Percentiles rank a stretch among this genome's conserved stretches.
These are phyloP conservation scores for Francoa sonchifolia DNA, from an alignment of 441 rosid genomes.

Conservation along the genomic window DNA sequence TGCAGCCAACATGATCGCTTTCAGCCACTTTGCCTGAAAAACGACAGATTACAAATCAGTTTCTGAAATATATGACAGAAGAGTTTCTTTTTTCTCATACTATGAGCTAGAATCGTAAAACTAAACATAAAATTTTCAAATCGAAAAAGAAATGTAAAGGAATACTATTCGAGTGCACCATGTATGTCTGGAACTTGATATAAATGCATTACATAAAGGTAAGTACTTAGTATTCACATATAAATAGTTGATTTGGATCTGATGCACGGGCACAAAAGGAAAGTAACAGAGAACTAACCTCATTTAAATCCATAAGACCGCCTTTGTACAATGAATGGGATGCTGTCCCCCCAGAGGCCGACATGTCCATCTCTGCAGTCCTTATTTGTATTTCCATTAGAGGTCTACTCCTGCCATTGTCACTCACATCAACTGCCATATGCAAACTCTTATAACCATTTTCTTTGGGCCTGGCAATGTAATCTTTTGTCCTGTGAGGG, in stretches of 20 bases:
- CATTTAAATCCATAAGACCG: conserved; percentile 81
- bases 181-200: too few relatives aligned
- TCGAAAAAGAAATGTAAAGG: too few relatives aligned
- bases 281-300: conserved; percentile 30
- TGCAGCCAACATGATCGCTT: conserved; percentile 93
- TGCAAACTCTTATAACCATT: conserved; percentile 89
- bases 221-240: too few relatives aligned
- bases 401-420: conserved; percentile 45
- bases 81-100: neutral
- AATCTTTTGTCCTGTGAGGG: conserved; percentile 74
- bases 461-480: conserved; percentile 64
- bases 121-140: too few relatives aligned
- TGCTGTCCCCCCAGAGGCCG: conserved; percentile 76
- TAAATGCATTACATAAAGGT: too few relatives aligned
- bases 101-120: neutral
- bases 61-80: neutral
- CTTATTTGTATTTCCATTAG: conserved; percentile 91
- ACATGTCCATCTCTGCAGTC: conserved; percentile 69
- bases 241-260: too few relatives aligned
- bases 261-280: too few relatives aligned
- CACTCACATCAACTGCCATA: conserved; percentile 87
- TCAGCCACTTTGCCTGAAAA: conserved; percentile 64
- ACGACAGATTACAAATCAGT: conserved; percentile 8
- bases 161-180: too few relatives aligned
- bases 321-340: conserved; percentile 85